Evolutionary conservation across 768 basidiomycete species (phyloP).

Genomic region (Cytidiella melzeri): DNA sequence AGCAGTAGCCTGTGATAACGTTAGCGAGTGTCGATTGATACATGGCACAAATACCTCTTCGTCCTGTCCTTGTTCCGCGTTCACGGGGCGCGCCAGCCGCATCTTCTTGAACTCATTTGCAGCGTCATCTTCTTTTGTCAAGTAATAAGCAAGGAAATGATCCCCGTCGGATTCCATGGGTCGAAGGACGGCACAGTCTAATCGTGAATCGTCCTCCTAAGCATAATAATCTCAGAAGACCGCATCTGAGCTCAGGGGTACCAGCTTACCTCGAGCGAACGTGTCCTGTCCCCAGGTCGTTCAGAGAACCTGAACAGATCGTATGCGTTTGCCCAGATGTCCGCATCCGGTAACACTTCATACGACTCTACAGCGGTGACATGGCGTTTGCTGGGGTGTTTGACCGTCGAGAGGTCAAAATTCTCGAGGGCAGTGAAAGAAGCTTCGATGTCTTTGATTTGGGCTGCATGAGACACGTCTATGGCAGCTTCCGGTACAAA

Average conservation of each 20-base stretch:
- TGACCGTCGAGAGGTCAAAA: conserved; percentile 52
- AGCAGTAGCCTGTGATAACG: conserved; percentile 45
- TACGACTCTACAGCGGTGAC: conserved; percentile 76
- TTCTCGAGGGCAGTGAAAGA: conserved; percentile 64
- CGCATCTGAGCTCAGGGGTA: too few relatives aligned
- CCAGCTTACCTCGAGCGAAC: not conserved
- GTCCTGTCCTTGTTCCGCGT: conserved; percentile 37
- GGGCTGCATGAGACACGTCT: conserved; percentile 70
- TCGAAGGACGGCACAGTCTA: conserved; percentile 81
- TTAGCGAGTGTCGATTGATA: not conserved
- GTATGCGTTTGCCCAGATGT: conserved; percentile 87
- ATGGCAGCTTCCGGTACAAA: conserved; percentile 38
- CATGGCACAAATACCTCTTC: conserved; percentile 40
- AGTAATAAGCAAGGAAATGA: conserved; percentile 81
- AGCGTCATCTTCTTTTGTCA: conserved; percentile 69
- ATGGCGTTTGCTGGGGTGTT: conserved; percentile 74
- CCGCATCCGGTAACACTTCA: conserved; percentile 77
- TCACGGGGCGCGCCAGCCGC: conserved; percentile 39
- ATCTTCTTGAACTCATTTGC: conserved; percentile 61
- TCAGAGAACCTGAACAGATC: conserved; percentile 84
- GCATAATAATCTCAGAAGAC: too few relatives aligned
- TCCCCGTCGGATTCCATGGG: conserved; percentile 88
- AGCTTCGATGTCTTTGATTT: conserved; percentile 72
- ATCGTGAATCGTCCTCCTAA: conserved; percentile 69
- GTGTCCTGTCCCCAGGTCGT: conserved; percentile 69